Base-by-base conservation (phyloP, 768 basidiomycete species). In the Lactifluus hygrophoroides region DNA sequence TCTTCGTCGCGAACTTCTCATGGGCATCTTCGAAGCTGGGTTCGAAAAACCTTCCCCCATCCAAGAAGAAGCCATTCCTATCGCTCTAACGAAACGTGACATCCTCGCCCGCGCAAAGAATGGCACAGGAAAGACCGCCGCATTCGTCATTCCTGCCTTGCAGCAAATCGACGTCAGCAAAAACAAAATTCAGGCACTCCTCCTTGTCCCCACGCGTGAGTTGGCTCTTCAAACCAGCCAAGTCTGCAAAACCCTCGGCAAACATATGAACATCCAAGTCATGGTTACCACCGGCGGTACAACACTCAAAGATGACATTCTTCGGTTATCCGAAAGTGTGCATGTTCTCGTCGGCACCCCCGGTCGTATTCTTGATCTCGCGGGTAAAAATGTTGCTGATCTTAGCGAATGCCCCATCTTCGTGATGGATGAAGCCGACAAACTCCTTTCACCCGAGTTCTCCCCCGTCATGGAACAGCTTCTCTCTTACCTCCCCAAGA, bases 211-310 rank as follows among this genome's bases (percentile, higher is more conserved):
- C 38, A 99, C 95, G n/a, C 90, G 95, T 65, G 95, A 99, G 76
- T 84, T 99, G 37, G 96, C 95, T 8, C 80, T 99, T 47, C 95
- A 98, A 75, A 99, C 96, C 13, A 85, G 90, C n/a, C 96, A 98
- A 77, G 96, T 99, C 50, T 94, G 92, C 77, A 98, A 98, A 76
- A 91, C 80, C 28, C 84, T 98, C 58, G 94, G 94, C 52, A 96
- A 97, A 70, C 95, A 99, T 68, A 88, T 97, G 83, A 86, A 84
- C 53, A 69, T 92, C 32, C 90, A 98, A 74, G 92, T 99, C 72
- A 99, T 99, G 95, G 96, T 98, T 52, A 96, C 96, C 54, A 99
- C 96, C 0, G 95, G 95, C 56, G 95, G 95, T 19, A 98, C 96
- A 3, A 96, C 94, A 19, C 83, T 99, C 68, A 93, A 95, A 73